phyloP scores from a whole-genome alignment of 768 basidiomycete species.

The Paxillus involutus region DNA sequence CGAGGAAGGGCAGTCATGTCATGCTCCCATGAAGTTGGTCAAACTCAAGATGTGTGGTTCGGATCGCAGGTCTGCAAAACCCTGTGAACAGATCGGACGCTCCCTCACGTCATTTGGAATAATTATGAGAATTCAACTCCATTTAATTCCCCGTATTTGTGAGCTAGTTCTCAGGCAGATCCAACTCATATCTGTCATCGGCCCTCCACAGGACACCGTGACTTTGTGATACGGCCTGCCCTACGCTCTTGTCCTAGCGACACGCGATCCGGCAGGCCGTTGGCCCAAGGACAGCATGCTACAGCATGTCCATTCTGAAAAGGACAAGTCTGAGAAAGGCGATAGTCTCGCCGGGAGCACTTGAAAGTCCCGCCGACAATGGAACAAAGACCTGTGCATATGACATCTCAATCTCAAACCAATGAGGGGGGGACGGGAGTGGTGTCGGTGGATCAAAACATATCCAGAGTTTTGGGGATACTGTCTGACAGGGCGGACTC shows the following conservation, averaged over 20 bases:
- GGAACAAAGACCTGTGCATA: neutral
- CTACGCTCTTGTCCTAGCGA: constrained; percentile 15
- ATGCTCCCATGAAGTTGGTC: neutral
- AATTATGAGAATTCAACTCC: constrained; percentile 6
- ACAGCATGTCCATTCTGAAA: constrained; percentile 5
- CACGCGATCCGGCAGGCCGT: constrained; percentile 15
- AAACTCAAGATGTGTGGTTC: neutral
- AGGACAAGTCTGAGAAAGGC: constrained; percentile 4
- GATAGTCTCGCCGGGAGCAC: neutral
- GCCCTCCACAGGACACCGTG: constrained; percentile 1
- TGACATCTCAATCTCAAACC: neutral
- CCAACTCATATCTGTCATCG: constrained; percentile 19
- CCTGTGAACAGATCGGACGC: constrained; percentile 15
- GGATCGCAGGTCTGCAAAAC: constrained; percentile 9
- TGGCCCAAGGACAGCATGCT: neutral
- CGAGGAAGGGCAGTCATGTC: neutral
- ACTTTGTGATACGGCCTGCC: constrained; percentile 4
- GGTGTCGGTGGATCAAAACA: neutral
- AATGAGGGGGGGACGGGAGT: neutral
- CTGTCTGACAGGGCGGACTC: neutral
- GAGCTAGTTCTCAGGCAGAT: constrained; percentile 29
- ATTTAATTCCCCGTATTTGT: constrained; percentile 12
- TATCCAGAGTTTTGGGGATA: constrained; percentile 10
- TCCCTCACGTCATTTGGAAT: constrained; percentile 18
- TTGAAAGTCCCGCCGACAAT: constrained; percentile 5